Percentiles rank a stretch among this genome's conserved stretches.
These are phyloP conservation scores for Neoascochyta sp. DNA, from an alignment of 2,329 filamentous ascomycete species.

Conservation along the genomic window DNA sequence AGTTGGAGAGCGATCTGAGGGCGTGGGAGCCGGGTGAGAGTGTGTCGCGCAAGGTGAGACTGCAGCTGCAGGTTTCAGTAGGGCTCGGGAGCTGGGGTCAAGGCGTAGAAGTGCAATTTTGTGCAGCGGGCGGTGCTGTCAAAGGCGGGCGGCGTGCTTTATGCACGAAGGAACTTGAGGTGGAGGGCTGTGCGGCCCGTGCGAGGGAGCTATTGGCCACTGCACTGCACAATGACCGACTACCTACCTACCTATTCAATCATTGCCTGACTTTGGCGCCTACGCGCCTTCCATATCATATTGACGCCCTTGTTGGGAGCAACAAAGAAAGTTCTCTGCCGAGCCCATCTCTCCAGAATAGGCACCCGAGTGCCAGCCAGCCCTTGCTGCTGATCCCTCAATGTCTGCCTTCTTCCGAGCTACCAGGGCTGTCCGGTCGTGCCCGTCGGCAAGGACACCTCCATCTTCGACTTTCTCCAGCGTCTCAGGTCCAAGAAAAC, in stretches of 20 bases:
- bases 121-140: constrained; percentile 27
- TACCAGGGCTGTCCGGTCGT: constrained; percentile 9
- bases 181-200: no score
- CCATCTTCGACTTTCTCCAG: no score
- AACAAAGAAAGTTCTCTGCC: no score
- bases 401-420: constrained; percentile 15
- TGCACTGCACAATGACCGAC: no score
- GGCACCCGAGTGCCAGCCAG: no score
- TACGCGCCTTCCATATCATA: no score
- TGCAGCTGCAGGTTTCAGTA: constrained; percentile 7
- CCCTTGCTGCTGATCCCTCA: no score
- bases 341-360: no score
- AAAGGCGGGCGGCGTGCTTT: constrained; percentile 27
- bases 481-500: constrained; percentile 1
- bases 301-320: no score
- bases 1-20: constrained; percentile 12
- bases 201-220: no score
- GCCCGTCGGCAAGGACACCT: neutral
- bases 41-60: constrained; percentile 10
- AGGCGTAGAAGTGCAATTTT: constrained; percentile 16
- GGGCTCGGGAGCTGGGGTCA: constrained; percentile 8
- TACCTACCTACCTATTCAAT: no score
- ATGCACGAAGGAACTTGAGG: constrained; percentile 26
- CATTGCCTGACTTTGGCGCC: no score
- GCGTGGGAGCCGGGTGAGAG: constrained; percentile 2